These are phyloP conservation scores for Batkoa obscura DNA, from an alignment of 371 early-diverging fungal genomes.

Conservation along the genomic window DNA sequence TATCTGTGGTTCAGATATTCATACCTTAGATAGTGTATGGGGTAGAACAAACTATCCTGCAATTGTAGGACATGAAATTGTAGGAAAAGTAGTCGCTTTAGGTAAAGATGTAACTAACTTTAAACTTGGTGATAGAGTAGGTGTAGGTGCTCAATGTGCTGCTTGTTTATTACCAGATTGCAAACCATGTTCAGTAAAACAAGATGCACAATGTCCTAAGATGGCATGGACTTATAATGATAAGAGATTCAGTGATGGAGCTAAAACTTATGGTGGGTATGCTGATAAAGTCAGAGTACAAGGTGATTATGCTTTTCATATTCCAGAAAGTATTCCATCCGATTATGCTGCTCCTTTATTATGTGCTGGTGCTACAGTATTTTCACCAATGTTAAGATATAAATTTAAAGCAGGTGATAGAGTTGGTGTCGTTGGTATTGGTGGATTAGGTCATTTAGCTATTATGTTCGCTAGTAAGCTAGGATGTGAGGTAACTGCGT, in stretches of 20 bases:
- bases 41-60: conserved; percentile 13
- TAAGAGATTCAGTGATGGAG: background rate
- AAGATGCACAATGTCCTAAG: conserved; percentile 39
- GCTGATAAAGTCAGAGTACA: conserved; percentile 20
- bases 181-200: conserved; percentile 46
- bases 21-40: conserved; percentile 42
- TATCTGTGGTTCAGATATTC: conserved; percentile 38
- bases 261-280: conserved; percentile 23
- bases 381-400: conserved; percentile 28
- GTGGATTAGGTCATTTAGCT: conserved; percentile 50
- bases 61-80: conserved; percentile 61
- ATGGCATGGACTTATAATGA: conserved; percentile 17
- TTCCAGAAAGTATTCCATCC: conserved; percentile 24
- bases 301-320: conserved; percentile 23
- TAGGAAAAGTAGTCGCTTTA: conserved; percentile 35
- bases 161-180: conserved; percentile 22
- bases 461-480: conserved; percentile 37
- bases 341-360: conserved; percentile 23
- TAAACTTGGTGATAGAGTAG: conserved; percentile 54
- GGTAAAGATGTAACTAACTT: conserved; percentile 26
- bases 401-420: conserved; percentile 26
- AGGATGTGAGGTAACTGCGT: conserved; percentile 41
- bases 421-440: conserved; percentile 51
- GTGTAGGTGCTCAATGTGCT: conserved; percentile 39
- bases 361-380: conserved; percentile 56